Conservation (phyloP, 2,329 filamentous ascomycete species). For the Botrytis fabae region DNA sequence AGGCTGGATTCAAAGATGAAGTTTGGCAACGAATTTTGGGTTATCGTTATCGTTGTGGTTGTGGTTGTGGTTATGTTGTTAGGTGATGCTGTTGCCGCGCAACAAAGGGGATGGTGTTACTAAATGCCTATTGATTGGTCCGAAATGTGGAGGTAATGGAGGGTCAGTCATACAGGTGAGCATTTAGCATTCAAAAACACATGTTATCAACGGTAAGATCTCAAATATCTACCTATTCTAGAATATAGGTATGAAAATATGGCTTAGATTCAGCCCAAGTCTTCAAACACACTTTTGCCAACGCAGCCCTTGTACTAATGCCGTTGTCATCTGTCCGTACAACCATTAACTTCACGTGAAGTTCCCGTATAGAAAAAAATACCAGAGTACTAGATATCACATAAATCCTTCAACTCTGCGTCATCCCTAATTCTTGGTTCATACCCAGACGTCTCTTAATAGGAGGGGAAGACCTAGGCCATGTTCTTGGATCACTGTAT, state of each 20-base stretch:
- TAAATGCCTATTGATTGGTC: background rate
- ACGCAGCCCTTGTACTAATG: background rate
- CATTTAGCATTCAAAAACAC: background rate
- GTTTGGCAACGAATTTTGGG: no score
- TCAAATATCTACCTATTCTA: background rate
- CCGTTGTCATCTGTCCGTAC: no score
- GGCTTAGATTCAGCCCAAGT: background rate
- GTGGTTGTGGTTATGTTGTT: background rate
- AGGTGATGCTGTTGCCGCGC: background rate
- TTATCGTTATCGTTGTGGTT: background rate
- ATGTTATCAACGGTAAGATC: background rate
- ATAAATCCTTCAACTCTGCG: no score
- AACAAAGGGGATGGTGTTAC: background rate
- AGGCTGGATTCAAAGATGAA: background rate
- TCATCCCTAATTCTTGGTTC: no score
- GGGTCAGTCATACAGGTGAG: background rate
- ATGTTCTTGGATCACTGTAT: no score
- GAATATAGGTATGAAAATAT: background rate
- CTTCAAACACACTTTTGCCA: background rate
- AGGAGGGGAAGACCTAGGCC: no score
- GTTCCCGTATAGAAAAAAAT: no score
- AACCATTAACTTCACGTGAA: no score
- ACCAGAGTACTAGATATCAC: no score
- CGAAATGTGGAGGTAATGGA: fast-evolving
- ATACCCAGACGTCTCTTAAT: no score